Conservation (phyloP, 2,329 filamentous ascomycete genomes). For the Epichloe sylvatica region DNA sequence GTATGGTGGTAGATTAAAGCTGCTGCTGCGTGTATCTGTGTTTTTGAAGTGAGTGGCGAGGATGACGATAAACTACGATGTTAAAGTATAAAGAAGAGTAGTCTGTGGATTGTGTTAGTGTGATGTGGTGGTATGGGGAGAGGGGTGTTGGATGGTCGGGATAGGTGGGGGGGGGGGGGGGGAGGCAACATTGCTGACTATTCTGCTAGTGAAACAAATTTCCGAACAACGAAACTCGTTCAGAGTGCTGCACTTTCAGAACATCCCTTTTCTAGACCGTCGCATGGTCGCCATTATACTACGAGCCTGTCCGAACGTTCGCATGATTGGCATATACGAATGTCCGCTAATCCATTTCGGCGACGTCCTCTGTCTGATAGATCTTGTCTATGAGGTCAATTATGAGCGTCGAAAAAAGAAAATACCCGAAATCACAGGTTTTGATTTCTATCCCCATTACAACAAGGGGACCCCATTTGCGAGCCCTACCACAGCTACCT, state of each 20-base stretch:
- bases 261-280: constrained; percentile 19
- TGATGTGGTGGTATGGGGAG: no score
- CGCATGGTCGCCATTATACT: constrained; percentile 22
- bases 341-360: constrained; percentile 25
- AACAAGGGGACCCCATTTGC: constrained; percentile 15
- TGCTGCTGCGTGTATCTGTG: no score
- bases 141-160: no score
- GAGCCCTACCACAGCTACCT: constrained; percentile 7
- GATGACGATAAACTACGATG: no score
- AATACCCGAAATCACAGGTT: constrained; percentile 9
- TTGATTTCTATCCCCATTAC: constrained; percentile 24
- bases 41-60: no score
- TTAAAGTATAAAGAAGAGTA: no score
- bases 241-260: constrained; percentile 18
- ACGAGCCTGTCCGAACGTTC: constrained; percentile 17
- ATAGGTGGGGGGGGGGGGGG: no score
- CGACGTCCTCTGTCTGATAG: constrained; percentile 20
- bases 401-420: constrained; percentile 6
- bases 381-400: constrained; percentile 24
- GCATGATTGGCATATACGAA: constrained; percentile 23
- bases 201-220: constrained; percentile 13
- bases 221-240: constrained; percentile 7
- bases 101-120: no score
- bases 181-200: background rate
- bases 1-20: no score